Conservation (phyloP, 2,329 filamentous ascomycete genomes). For the Hansfordia pulvinata region DNA sequence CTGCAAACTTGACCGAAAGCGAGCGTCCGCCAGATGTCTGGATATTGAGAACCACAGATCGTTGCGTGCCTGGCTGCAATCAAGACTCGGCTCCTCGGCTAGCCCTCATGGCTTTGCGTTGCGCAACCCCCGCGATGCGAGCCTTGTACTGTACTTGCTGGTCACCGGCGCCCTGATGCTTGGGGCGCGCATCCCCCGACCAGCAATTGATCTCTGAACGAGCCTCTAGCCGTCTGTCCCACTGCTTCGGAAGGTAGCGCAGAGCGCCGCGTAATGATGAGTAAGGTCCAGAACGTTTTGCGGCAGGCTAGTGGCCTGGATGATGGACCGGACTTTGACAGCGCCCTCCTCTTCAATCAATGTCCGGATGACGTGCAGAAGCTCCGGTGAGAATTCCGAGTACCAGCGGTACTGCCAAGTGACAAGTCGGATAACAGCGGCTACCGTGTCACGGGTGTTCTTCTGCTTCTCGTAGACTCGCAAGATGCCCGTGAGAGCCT, state of each 20-base stretch:
- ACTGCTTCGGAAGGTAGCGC: conserved; percentile 87
- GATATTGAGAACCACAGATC: no score
- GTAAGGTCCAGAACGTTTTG: conserved; percentile 90
- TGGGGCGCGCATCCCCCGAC: no score
- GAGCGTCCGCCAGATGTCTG: no score
- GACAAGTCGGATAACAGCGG: conserved; percentile 77
- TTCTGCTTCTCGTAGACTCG: conserved; percentile 64
- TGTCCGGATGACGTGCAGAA: conserved; percentile 77
- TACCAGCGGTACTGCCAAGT: conserved; percentile 99
- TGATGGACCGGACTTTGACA: conserved; percentile 92
- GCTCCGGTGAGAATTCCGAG: conserved; percentile 90
- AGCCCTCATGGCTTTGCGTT: no score
- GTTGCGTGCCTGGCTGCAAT: no score
- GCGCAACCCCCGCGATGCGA: no score
- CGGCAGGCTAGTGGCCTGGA: conserved; percentile 87
- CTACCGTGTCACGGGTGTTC: conserved; percentile 69
- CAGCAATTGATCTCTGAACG: no score
- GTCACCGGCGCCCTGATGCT: no score
- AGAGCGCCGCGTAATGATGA: conserved; percentile 89
- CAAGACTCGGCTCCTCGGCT: no score
- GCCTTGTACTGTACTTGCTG: no score
- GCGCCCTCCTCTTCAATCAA: conserved; percentile 96
- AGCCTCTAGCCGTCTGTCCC: conserved; percentile 75
- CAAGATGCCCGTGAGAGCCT: conserved; percentile 76
- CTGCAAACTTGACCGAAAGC: no score